A percentile compares a stretch with the other conserved stretches of the same genome.
phyloP scores from a whole-genome alignment of 192 early-diverging fungal species.

The Coemansia sp. region DNA sequence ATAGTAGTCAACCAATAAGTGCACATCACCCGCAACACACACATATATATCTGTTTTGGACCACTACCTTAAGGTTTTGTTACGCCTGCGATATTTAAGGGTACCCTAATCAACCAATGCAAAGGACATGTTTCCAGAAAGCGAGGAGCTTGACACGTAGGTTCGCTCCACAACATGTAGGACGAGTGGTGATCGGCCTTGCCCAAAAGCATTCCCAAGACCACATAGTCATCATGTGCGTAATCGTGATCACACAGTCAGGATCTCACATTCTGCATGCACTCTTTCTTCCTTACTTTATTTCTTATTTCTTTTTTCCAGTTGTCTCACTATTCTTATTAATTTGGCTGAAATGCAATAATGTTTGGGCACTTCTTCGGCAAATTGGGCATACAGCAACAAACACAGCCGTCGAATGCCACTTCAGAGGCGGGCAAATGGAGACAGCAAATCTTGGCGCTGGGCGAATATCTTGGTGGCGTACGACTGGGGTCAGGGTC shows the following conservation, averaged over 20 bases:
- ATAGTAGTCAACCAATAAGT: no score
- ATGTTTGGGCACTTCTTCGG: constrained; percentile 38
- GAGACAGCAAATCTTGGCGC: constrained; percentile 19
- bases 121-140: no score
- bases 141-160: no score
- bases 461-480: constrained; percentile 25
- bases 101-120: no score
- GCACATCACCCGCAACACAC: no score
- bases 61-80: no score
- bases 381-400: constrained; percentile 21
- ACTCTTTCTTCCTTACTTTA: not conserved
- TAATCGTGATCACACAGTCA: not conserved
- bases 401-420: constrained; percentile 6
- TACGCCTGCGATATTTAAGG: no score
- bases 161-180: no score
- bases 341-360: constrained; percentile 1
- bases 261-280: not conserved
- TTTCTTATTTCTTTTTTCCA: not conserved
- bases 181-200: no score
- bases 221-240: not conserved
- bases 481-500: constrained; percentile 19
- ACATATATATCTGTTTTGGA: no score
- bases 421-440: not conserved
- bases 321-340: not conserved
- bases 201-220: no score